Evolutionary conservation across 371 early-diverging fungal species (phyloP).

Genomic region (Mucor velutinosus): DNA sequence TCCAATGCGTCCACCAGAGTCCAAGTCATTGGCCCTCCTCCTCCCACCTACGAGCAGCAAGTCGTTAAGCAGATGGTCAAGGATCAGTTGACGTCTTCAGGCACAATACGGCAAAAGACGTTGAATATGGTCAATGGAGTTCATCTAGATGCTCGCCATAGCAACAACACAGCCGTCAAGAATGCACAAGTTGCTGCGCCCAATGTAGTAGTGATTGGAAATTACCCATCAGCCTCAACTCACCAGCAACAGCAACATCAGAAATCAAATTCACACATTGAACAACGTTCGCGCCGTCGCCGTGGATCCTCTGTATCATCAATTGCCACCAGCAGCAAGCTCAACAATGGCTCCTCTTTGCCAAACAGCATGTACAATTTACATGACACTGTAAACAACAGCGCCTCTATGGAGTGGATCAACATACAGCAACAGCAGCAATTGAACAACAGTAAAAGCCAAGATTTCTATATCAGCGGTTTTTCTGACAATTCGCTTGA

Average conservation of each 20-base stretch:
- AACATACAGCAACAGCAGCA: background rate
- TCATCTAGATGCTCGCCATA: slow-evolving; percentile 27
- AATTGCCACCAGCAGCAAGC: background rate
- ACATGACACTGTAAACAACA: background rate
- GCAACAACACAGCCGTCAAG: slow-evolving; percentile 31
- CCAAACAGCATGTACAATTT: slow-evolving; percentile 1
- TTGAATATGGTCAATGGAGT: slow-evolving; percentile 31
- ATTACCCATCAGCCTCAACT: background rate
- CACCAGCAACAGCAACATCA: background rate
- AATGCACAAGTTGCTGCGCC: slow-evolving; percentile 26
- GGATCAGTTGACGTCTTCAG: slow-evolving; percentile 32
- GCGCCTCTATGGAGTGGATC: slow-evolving; percentile 9
- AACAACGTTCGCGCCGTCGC: background rate
- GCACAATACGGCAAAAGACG: slow-evolving; percentile 40
- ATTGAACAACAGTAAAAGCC: background rate
- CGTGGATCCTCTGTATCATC: slow-evolving; percentile 18
- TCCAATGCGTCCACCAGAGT: slow-evolving; percentile 33
- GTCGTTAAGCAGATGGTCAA: slow-evolving; percentile 40
- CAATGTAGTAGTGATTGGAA: slow-evolving; percentile 35
- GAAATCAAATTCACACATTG: background rate
- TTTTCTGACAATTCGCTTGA: slow-evolving; percentile 43
- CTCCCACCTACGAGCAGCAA: slow-evolving; percentile 42
- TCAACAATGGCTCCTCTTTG: background rate
- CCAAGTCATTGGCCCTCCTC: slow-evolving; percentile 48
- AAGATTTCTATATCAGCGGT: slow-evolving; percentile 16